A percentile compares a stretch with the other conserved stretches of the same genome.
These are phyloP conservation scores for Guyanaporus albipodus DNA, from an alignment of 768 basidiomycete species.

Conservation along the genomic window DNA sequence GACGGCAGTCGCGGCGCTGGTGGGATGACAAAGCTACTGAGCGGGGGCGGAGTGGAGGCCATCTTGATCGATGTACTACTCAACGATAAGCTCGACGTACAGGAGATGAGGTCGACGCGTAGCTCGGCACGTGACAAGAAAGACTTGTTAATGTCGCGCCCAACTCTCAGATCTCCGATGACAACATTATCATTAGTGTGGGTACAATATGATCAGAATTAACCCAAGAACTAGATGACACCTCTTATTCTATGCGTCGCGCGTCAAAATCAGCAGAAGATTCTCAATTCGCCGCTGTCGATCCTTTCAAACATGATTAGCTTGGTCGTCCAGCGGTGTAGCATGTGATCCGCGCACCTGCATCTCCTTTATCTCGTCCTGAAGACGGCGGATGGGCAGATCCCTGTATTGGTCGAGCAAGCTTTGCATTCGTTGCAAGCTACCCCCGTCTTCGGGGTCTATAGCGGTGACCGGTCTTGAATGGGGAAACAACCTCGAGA, in stretches of 20 bases:
- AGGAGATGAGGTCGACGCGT: constrained; percentile 3
- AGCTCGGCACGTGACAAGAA: constrained; percentile 17
- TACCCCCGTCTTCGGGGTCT: constrained; percentile 37
- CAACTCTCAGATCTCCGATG: too few species aligned
- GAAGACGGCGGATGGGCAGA: constrained; percentile 61
- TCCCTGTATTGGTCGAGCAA: constrained; percentile 60
- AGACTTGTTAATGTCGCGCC: too few species aligned
- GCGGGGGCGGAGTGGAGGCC: constrained; percentile 49
- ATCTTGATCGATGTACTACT: constrained; percentile 9
- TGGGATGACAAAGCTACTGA: constrained; percentile 40
- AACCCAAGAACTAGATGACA: not conserved
- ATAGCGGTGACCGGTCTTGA: constrained; percentile 18
- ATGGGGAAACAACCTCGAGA: constrained; percentile 26
- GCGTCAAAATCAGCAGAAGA: constrained; percentile 62
- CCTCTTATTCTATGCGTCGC: constrained; percentile 51
- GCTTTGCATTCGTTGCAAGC: constrained; percentile 52
- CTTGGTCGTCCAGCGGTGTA: not conserved
- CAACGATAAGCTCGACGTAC: not conserved
- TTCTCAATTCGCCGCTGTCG: constrained; percentile 78
- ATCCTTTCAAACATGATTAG: constrained; percentile 38
- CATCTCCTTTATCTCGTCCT: constrained; percentile 80
- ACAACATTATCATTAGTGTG: too few species aligned
- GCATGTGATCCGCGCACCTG: constrained; percentile 51
- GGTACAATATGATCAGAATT: too few species aligned
- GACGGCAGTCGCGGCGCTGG: constrained; percentile 51